Base-by-base conservation (phyloP, 2,329 filamentous ascomycete genomes). In the Diaporthe ampelina region DNA sequence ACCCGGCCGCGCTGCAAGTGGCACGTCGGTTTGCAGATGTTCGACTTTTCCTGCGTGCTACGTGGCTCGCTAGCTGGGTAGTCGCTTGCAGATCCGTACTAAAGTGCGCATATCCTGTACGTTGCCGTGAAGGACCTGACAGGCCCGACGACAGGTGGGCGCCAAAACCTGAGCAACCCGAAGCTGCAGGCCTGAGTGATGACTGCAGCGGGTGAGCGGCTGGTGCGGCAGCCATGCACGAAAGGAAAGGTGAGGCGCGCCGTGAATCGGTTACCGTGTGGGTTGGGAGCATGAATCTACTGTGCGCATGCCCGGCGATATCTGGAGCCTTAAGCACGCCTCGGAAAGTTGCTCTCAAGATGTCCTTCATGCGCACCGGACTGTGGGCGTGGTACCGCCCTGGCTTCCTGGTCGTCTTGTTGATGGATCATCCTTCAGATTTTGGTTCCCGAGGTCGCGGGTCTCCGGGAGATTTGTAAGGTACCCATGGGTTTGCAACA, bases 1-100 rank as follows among this genome's bases (percentile, higher is more conserved):
- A 3, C 26, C n/a, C 40, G 17, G 52, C 70, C 29, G 35, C 71
- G 68, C 68, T 65, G 73, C 73, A 74, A 29, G 45, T 61, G 50
- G 68, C 32, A 74, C 43, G 56, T 57, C 35, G 63, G n/a, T 59
- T 61, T 73, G 65, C 65, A 70, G 72, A 69, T 63, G 56, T 43
- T 58, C 26, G 72, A 54, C 11, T 75, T 65, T 59, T 68, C 48
- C 61, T 73, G 74, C 69, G 61, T 59, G 74, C 74, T 76, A 76
- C 74, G 74, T 76, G 74, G 74, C 74, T 76, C 74, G 68, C 73
- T 70, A 76, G 63, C 74, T n/a, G 52, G 40, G 58, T 29, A 7
- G 68, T 72, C 74, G 61, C 59, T 76, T 76, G 43, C 48, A 40
- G 63, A 68, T 74, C 61, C 32, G 45, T 63, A 63, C 67, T 56